These are phyloP conservation scores for Blastocystis sp. DNA, from an alignment of 352 stramenopile genomes.

Conservation along the genomic window DNA sequence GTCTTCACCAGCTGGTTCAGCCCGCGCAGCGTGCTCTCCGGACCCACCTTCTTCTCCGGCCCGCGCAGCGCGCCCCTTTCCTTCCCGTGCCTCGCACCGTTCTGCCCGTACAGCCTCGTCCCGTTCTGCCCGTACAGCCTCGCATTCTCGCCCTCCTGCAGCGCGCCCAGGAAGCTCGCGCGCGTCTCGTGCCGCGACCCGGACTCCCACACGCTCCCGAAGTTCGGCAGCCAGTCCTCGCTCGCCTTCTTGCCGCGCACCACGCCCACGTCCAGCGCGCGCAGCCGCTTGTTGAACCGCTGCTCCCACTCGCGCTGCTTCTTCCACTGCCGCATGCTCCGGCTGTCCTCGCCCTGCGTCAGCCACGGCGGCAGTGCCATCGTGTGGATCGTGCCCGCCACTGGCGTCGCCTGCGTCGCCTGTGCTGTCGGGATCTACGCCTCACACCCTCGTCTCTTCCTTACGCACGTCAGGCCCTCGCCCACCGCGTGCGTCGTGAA, in stretches of 20 bases:
- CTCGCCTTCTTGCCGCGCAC: slow-evolving; percentile 1
- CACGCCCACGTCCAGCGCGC: slow-evolving; percentile 54
- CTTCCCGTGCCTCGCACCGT: not conserved
- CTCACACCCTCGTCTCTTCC: not conserved
- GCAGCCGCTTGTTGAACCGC: slow-evolving; percentile 26
- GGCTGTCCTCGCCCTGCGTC: not conserved
- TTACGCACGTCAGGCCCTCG: slow-evolving; percentile 38
- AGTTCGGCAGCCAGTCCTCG: slow-evolving; percentile 66
- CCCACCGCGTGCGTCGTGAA: slow-evolving; percentile 17
- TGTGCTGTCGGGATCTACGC: not conserved
- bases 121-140: not conserved
- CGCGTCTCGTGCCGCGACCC: slow-evolving; percentile 31
- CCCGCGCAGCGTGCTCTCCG: slow-evolving; percentile 3
- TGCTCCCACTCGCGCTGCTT: slow-evolving; percentile 32
- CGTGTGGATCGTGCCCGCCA: slow-evolving; percentile 3
- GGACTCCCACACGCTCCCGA: slow-evolving; percentile 58
- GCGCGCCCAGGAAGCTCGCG: not conserved
- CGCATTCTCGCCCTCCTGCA: not conserved
- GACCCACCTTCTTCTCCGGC: slow-evolving; percentile 11
- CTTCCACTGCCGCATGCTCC: slow-evolving; percentile 34
- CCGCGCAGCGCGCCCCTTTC: not conserved
- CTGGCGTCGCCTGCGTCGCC: not conserved
- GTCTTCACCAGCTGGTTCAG: slow-evolving; percentile 4
- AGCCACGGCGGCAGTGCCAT: slow-evolving; percentile 52
- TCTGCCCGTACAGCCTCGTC: not conserved